Evolutionary conservation across 257 asterid species (phyloP).

Genomic region (Apocynum venetum): DNA sequence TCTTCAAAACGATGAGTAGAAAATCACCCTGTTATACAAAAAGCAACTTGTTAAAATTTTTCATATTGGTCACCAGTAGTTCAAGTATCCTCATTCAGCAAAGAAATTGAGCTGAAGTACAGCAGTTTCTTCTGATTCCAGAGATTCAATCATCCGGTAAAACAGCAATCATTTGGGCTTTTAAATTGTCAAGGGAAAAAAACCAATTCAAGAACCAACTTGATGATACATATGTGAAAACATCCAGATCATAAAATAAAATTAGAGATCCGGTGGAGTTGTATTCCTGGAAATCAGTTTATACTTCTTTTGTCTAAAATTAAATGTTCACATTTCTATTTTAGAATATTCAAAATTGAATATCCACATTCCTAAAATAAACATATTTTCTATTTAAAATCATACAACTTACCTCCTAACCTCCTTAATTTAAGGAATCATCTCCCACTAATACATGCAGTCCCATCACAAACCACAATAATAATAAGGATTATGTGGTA

Average conservation of each 20-base stretch:
- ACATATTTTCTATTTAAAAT: too few species aligned
- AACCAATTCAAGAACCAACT: not conserved
- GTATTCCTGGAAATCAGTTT: not conserved
- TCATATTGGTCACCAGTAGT: constrained; percentile 16
- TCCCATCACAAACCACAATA: too few species aligned
- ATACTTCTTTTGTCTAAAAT: not conserved
- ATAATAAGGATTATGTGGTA: too few species aligned
- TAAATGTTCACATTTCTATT: too few species aligned
- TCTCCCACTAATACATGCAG: too few species aligned
- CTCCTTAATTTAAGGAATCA: too few species aligned
- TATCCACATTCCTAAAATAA: too few species aligned
- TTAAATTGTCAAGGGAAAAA: not conserved
- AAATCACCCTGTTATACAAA: constrained; percentile 88
- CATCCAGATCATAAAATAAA: not conserved
- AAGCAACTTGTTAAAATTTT: constrained; percentile 24
- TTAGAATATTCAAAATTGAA: too few species aligned
- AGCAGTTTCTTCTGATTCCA: not conserved
- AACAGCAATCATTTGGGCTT: not conserved
- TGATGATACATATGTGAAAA: not conserved
- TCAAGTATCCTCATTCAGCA: not conserved
- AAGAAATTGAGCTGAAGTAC: not conserved
- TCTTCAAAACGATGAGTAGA: constrained; percentile 83
- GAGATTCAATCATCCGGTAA: not conserved
- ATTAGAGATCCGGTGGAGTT: not conserved
- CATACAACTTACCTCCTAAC: too few species aligned